These are phyloP conservation scores for Zea mays DNA, from an alignment of 176 grass and related monocot genomes.

Conservation along the genomic window DNA sequence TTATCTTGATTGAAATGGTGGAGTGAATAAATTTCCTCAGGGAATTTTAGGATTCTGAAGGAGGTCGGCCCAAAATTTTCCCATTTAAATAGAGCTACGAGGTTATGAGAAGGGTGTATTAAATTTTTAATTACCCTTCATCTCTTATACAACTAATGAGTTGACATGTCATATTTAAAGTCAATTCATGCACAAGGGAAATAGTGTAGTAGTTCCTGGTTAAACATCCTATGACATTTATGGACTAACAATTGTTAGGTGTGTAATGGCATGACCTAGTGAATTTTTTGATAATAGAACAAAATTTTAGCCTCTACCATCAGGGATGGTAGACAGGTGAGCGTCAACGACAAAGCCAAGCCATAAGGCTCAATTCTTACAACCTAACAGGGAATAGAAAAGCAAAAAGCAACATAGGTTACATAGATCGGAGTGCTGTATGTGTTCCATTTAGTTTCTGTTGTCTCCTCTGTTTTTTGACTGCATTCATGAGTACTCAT, in stretches of 20 bases:
- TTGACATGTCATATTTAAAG: not conserved
- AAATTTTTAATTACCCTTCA: not conserved
- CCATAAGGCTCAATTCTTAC: no score
- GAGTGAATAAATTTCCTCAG: not conserved
- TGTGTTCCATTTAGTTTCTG: not conserved
- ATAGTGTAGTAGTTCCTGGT: not conserved
- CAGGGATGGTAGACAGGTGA: no score
- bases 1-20: not conserved
- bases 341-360: no score
- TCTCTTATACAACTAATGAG: not conserved
- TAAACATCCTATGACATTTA: not conserved
- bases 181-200: not conserved
- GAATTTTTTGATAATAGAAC: no score
- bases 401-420: not conserved
- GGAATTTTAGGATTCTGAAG: not conserved
- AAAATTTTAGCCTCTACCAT: no score
- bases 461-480: not conserved
- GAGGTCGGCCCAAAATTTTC: not conserved
- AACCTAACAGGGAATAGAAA: no score
- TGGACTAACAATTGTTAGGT: not conserved
- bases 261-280: not conserved
- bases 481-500: not conserved
- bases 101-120: not conserved
- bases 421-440: not conserved
- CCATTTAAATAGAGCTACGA: not conserved